Base-by-base conservation (phyloP, 306 rosid genomes). In the Rosa rugosa region DNA sequence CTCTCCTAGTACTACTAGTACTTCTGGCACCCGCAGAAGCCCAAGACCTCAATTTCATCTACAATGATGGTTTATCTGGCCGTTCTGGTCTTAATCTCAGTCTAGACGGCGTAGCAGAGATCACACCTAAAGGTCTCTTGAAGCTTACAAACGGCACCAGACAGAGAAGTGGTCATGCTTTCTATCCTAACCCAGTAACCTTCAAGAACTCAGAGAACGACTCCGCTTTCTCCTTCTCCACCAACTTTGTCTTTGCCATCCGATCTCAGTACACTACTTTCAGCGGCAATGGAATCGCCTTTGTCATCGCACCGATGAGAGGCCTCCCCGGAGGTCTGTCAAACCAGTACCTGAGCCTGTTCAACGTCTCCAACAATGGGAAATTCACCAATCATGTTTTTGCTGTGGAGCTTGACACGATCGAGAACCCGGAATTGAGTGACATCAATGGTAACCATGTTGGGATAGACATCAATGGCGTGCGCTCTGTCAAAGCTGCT, bases 201-300 rank as follows among this genome's bases (percentile, higher is more conserved):
- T 84, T 89, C 85, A 91, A 82, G 76, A 83, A 81, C 76, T 79
- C 87, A 6, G n/a, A 23, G 5, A 77, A 78, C 78, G 79, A 62
- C 80, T 46, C 50, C 2, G 78, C 23, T 12, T 80, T 69, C 71
- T 89, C 93, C 76, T 93, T 91, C 79, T 87, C 94, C 17, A 81
- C 93, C 5, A 67, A 82, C 34, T 93, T 91, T 72, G 89, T 89
- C 25, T 93, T 93, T 18, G 90, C 91, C 18, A 84, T 93, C 42
- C 45, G 54, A 25, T 67, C 96, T 0, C 72, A 79, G 62, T 83
- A 75, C 34, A 73, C 75, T 11, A 47, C 51, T 68, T 79, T 89
- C 31, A 73, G 89, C 68, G 72, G 72, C 62, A 50, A 76, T n/a
- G 79, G 72, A 10, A 84, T 76, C 3, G 79, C 38, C 7, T 76